Evolutionary conservation across 495 filamentous ascomycete genomes (phyloP).

Genomic region (Mycothermus thermophilus): DNA sequence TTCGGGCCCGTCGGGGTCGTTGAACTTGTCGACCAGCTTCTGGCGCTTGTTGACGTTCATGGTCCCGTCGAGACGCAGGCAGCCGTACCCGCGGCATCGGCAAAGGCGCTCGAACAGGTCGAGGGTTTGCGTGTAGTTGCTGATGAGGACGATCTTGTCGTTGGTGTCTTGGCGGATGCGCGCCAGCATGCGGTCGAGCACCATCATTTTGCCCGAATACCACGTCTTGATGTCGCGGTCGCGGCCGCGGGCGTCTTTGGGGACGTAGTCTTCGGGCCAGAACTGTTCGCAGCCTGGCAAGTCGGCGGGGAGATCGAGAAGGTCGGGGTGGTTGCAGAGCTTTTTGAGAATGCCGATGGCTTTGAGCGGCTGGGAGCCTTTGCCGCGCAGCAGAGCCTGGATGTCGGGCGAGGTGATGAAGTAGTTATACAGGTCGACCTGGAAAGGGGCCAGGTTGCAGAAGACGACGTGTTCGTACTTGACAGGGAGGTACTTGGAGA

Average conservation of each 20-base stretch:
- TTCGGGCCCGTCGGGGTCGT: slow-evolving; percentile 79
- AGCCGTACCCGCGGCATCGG: slow-evolving; percentile 69
- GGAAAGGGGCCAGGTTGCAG: slow-evolving; percentile 88
- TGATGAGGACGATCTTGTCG: slow-evolving; percentile 98
- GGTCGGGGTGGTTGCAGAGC: slow-evolving; percentile 94
- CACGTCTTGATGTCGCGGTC: slow-evolving; percentile 87
- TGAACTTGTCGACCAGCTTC: slow-evolving; percentile 97
- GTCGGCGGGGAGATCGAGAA: slow-evolving; percentile 72
- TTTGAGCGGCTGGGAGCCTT: slow-evolving; percentile 91
- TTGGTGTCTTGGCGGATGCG: slow-evolving; percentile 93
- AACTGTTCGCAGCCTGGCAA: slow-evolving; percentile 73
- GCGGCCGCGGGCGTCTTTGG: slow-evolving; percentile 72
- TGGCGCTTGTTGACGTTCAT: slow-evolving; percentile 96
- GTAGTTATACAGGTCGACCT: slow-evolving; percentile 84
- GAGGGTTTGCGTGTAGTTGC: slow-evolving; percentile 93
- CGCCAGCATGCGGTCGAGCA: slow-evolving; percentile 94
- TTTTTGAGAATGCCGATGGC: slow-evolving; percentile 96
- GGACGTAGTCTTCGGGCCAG: slow-evolving; percentile 80
- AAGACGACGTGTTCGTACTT: slow-evolving; percentile 99
- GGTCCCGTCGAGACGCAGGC: slow-evolving; percentile 79
- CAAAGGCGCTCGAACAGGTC: slow-evolving; percentile 92
- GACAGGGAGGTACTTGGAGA: slow-evolving; percentile 94
- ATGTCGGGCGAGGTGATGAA: slow-evolving; percentile 96
- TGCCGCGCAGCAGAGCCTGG: slow-evolving; percentile 78
- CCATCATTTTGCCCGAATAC: slow-evolving; percentile 98